Percentiles rank a stretch among this genome's conserved stretches.
phyloP scores from a whole-genome alignment of 2,329 filamentous ascomycete species.

The Calonectria leucothoes region DNA sequence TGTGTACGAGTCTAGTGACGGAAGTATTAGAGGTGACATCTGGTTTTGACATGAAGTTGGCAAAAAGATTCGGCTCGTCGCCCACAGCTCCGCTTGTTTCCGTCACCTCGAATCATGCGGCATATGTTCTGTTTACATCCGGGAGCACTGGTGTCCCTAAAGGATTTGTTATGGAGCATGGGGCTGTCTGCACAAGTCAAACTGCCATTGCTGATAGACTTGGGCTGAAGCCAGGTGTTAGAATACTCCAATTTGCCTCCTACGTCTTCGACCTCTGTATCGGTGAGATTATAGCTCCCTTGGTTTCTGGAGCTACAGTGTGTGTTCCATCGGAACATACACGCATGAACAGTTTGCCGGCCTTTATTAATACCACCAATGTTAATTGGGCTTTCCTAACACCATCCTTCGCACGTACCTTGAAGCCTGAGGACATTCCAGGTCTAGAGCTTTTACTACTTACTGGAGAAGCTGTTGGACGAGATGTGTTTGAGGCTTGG shows the following conservation, averaged over 20 bases:
- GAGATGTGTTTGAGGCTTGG: conserved; percentile 19
- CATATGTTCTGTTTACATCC: conserved; percentile 64
- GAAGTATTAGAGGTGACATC: background rate
- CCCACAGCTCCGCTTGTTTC: background rate
- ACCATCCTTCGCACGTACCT: conserved; percentile 6
- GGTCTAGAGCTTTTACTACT: conserved; percentile 13
- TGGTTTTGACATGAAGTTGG: background rate
- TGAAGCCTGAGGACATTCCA: background rate
- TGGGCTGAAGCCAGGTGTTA: background rate
- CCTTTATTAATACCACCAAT: background rate
- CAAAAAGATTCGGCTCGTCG: background rate
- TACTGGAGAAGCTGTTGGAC: conserved; percentile 19
- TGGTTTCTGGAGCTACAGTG: conserved; percentile 51
- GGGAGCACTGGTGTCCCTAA: conserved; percentile 68
- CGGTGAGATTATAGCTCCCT: conserved; percentile 51
- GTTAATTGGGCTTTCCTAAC: conserved; percentile 7
- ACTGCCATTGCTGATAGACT: background rate
- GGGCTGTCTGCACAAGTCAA: background rate
- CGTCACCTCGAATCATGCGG: background rate
- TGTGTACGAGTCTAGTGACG: background rate
- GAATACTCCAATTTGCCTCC: conserved; percentile 36
- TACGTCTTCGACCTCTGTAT: conserved; percentile 54
- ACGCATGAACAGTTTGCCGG: conserved; percentile 9
- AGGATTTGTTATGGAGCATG: conserved; percentile 53
- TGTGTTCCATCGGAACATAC: conserved; percentile 50